Evolutionary conservation across 2,329 filamentous ascomycete species (phyloP), one percentile per base, ranked within the genome.

Genomic region (Bisporella sp.): DNA sequence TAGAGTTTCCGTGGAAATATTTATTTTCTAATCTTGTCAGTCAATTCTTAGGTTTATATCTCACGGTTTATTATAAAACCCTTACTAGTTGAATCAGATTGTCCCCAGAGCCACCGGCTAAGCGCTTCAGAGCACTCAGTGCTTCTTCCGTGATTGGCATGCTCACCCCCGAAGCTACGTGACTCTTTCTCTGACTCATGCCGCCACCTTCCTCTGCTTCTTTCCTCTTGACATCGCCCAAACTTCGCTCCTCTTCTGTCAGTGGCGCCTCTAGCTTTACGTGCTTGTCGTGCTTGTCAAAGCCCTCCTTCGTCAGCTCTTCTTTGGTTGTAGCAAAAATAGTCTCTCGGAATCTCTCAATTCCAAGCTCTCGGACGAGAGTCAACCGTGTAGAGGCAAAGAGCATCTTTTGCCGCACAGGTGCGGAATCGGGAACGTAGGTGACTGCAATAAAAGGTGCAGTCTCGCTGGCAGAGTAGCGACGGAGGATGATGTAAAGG

Each of bases 351-450:
- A 93, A 92, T 61, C 89, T 77, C 66, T 93, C 87, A 48, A 81
- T 79, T 43, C 89, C 88, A 7, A 93, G 74, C 69, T 92, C 87
- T 41, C 87, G 79, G 46, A 85, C 78, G 1, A 93, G 75, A 0
- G 87, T 87, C 59, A 91, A 73, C 7, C 87, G 79, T 31, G 88
- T 91, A 29, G 82, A 80, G 5, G 88, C 87, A 66, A 92, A 91
- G 28, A 93, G 78, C 84, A 89, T 93, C 75, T 93, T 93, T 66
- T 89, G 85, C 39, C 88, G 82, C 50, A 93, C 87, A 31, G 84
- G 85, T 39, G 88, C 88, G 1, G 79, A 65, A 67, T 92, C 86
- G 30, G 88, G 89, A 5, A 93, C 82, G 66, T 90, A 93, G 35
- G 87, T 89, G 35, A 91, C 72, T 43, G 84, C 85, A 30, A 86